phyloP scores from a whole-genome alignment of 208 protist genomes.

The Crithidia thermophila region DNA sequence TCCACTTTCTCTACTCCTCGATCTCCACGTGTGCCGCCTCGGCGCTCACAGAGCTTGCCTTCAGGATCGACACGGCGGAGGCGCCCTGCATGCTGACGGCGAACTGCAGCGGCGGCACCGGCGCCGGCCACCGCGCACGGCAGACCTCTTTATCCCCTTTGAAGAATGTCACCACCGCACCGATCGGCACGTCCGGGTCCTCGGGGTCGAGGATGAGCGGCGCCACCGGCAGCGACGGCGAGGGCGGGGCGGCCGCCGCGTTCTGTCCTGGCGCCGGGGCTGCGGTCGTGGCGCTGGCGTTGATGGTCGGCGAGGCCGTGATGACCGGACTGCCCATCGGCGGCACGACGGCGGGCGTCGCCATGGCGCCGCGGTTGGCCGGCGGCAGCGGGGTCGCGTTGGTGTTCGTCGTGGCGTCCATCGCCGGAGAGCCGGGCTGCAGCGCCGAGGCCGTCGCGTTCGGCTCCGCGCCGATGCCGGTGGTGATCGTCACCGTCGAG shows the following conservation, averaged over 20 bases:
- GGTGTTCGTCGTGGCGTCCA: conserved; percentile 6
- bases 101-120: conserved; percentile 78
- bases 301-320: too few species aligned
- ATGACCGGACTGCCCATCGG: conserved; percentile 10
- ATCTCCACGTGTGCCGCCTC: conserved; percentile 17
- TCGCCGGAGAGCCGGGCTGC: conserved; percentile 23
- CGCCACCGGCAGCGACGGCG: conserved; percentile 20
- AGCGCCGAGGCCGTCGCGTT: conserved; percentile 25
- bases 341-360: not conserved
- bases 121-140: conserved; percentile 66
- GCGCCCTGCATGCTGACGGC: conserved; percentile 80
- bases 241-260: conserved; percentile 2
- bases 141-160: conserved; percentile 41
- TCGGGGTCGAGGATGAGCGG: conserved; percentile 32
- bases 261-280: not conserved
- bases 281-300: too few species aligned
- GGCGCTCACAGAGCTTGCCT: conserved; percentile 24
- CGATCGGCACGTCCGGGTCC: conserved; percentile 31
- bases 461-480: conserved; percentile 13
- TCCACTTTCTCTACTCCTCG: conserved; percentile 16
- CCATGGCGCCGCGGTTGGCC: not conserved
- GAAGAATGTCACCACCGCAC: conserved; percentile 51
- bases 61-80: conserved; percentile 67
- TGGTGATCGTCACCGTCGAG: conserved; percentile 8
- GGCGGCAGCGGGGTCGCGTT: conserved; percentile 7